Evolutionary conservation across 2,329 filamentous ascomycete genomes (phyloP).

Genomic region (Biscogniauxia mediterranea): DNA sequence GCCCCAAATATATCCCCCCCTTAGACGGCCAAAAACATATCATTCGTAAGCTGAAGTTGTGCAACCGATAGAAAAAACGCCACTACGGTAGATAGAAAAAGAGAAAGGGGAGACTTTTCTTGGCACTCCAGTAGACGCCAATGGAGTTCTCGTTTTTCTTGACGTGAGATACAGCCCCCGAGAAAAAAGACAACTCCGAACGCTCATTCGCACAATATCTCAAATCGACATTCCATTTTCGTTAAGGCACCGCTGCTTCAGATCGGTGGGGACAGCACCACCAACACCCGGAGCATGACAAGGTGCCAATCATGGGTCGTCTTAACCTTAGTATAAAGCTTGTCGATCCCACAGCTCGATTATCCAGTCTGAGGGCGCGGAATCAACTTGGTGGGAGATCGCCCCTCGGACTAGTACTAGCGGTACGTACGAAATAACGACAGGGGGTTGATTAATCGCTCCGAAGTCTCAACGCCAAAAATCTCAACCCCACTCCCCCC

Average conservation of each 20-base stretch:
- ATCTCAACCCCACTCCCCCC: neutral
- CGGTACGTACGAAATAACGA: constrained; percentile 9
- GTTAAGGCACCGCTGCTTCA: constrained; percentile 16
- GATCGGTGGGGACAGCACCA: constrained; percentile 8
- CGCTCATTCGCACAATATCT: constrained; percentile 9
- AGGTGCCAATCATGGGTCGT: constrained; percentile 20
- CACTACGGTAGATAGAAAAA: neutral
- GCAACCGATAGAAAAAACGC: neutral
- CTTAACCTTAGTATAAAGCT: neutral
- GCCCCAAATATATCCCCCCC: neutral
- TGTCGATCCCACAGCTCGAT: constrained; percentile 2
- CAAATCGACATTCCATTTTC: constrained; percentile 17
- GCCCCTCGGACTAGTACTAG: constrained; percentile 2
- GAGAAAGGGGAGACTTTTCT: neutral
- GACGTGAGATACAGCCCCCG: neutral
- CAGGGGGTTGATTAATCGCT: constrained; percentile 17
- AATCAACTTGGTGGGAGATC: constrained; percentile 10
- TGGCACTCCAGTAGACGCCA: neutral
- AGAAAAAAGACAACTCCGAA: neutral
- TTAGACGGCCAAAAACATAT: neutral
- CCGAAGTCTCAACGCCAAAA: neutral
- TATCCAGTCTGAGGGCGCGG: neutral
- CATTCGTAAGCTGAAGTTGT: neutral
- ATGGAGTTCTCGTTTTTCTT: neutral
- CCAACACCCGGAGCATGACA: constrained; percentile 16